phyloP scores from a whole-genome alignment of 75 land plant genomes.

The Ceratopteris richardii region DNA sequence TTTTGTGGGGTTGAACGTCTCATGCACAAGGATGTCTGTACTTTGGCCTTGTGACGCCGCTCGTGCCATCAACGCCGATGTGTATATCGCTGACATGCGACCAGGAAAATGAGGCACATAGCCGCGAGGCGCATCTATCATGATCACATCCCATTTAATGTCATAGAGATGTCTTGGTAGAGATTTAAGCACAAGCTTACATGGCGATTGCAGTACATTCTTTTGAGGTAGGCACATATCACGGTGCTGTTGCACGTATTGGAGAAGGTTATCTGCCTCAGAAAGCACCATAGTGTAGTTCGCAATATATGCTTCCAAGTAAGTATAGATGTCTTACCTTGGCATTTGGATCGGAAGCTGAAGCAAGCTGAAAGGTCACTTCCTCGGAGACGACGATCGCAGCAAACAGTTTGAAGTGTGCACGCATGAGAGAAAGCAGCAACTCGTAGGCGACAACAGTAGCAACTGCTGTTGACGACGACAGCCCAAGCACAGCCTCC shows the following conservation, averaged over 20 bases:
- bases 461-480: too few relatives aligned
- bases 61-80: conserved; percentile 72
- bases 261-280: conserved; percentile 43
- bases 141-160: conserved; percentile 69
- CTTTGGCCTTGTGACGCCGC: conserved; percentile 19
- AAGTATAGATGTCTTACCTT: too few relatives aligned
- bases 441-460: too few relatives aligned
- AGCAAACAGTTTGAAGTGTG: too few relatives aligned
- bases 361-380: too few relatives aligned
- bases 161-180: conserved; percentile 56
- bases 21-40: conserved; percentile 71
- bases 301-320: conserved; percentile 25
- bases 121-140: conserved; percentile 79
- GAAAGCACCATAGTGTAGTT: conserved; percentile 36
- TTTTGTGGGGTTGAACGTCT: too few relatives aligned
- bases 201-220: conserved; percentile 27
- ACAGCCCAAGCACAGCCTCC: too few relatives aligned
- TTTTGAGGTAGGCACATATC: conserved; percentile 16
- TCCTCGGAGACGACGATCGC: too few relatives aligned
- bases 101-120: conserved; percentile 67
- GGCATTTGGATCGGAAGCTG: too few relatives aligned
- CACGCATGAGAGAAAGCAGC: too few relatives aligned
- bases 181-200: conserved; percentile 41
- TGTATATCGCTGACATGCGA: conserved; percentile 69
- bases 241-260: conserved; percentile 26